Evolutionary conservation across 1,284 basidiomycete species (phyloP).

Genomic region (Clitocybe nebularis): DNA sequence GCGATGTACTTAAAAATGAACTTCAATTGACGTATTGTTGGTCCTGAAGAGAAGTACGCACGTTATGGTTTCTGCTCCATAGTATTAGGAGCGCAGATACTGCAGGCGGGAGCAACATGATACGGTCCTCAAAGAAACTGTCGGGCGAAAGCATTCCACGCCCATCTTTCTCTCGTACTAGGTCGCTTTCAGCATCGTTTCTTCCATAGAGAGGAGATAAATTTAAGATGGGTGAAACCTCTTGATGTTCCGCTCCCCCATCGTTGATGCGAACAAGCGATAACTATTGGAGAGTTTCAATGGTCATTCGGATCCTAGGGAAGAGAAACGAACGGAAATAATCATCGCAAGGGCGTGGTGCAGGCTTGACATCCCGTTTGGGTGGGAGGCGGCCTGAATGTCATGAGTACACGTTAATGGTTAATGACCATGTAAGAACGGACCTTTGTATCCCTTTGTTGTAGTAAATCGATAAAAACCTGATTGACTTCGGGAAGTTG

Average conservation of each 20-base stretch:
- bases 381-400: too few species aligned
- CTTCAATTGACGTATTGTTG: neutral
- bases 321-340: too few species aligned
- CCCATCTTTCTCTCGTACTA: constrained; percentile 18
- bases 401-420: too few species aligned
- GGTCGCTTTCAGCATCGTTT: constrained; percentile 12
- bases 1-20: constrained; percentile 15
- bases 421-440: too few species aligned
- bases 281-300: too few species aligned
- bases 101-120: constrained; percentile 13
- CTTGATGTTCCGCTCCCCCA: constrained; percentile 7
- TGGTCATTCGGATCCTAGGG: too few species aligned
- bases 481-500: too few species aligned
- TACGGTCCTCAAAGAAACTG: constrained; percentile 18
- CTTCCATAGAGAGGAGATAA: constrained; percentile 21
- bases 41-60: constrained; percentile 10
- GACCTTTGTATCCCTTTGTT: too few species aligned
- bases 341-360: too few species aligned
- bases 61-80: constrained; percentile 22
- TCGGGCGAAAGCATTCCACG: constrained; percentile 19
- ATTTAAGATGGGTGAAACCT: constrained; percentile 17
- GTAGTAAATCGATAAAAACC: too few species aligned
- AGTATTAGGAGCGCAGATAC: constrained; percentile 18
- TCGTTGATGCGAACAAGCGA: constrained; percentile 12
- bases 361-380: too few species aligned